Percentiles rank a stretch among this genome's conserved stretches.
These are phyloP conservation scores for Dillenia turbinata DNA, from an alignment of 164 flowering plant species.

Conservation along the genomic window DNA sequence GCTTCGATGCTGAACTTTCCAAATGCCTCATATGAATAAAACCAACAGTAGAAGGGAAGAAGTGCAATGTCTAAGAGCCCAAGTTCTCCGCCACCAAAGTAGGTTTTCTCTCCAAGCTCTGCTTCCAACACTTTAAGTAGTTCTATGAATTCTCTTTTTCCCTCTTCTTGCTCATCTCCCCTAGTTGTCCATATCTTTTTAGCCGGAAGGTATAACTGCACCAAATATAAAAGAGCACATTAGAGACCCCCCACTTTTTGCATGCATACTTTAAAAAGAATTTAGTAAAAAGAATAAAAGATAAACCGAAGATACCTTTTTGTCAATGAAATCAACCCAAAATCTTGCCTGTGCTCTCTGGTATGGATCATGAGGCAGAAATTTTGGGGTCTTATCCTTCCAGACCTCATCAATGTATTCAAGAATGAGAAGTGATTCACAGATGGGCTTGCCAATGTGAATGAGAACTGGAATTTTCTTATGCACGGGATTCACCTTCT, in stretches of 20 bases:
- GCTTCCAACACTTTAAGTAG: constrained; percentile 8
- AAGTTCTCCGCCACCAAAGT: constrained; percentile 14
- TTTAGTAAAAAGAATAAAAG: background rate
- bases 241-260: too few species aligned
- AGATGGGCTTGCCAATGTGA: constrained; percentile 19
- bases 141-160: constrained; percentile 8
- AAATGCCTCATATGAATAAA: constrained; percentile 7
- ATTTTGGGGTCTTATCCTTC: constrained; percentile 9
- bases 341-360: constrained; percentile 14
- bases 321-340: constrained; percentile 27
- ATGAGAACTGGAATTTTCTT: constrained; percentile 26
- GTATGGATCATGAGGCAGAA: constrained; percentile 18
- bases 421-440: constrained; percentile 17
- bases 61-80: constrained; percentile 10
- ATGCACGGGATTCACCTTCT: constrained; percentile 22
- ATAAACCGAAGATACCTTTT: constrained; percentile 8
- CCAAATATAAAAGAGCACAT: background rate
- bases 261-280: background rate
- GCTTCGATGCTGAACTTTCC: constrained; percentile 11
- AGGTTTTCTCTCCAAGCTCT: constrained; percentile 14
- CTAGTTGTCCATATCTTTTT: constrained; percentile 3
- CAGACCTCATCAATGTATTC: constrained; percentile 23
- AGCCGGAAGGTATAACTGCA: constrained; percentile 2
- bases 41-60: constrained; percentile 9
- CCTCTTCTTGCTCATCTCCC: constrained; percentile 10